Evolutionary conservation across 495 filamentous ascomycete species (phyloP).

Genomic region (Halenospora varia): DNA sequence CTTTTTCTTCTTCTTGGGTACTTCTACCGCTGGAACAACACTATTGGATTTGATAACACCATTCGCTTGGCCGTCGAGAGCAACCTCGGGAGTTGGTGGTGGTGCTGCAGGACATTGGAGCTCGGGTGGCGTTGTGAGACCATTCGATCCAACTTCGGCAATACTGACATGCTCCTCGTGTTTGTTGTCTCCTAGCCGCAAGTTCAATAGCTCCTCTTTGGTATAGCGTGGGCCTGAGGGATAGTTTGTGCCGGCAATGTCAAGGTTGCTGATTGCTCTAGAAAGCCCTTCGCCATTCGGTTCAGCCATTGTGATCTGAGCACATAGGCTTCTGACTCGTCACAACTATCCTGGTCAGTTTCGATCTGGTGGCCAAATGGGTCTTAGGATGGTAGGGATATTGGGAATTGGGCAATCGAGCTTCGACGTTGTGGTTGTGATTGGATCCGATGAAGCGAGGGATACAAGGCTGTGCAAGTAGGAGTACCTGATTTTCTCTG

Average conservation of each 20-base stretch:
- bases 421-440: not conserved
- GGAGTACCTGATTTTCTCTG: not conserved
- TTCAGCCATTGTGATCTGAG: not conserved
- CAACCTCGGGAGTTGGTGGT: too few species aligned
- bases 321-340: not conserved
- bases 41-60: too few species aligned
- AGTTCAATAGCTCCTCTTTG: slow-evolving; percentile 10
- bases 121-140: too few species aligned
- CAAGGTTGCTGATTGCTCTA: slow-evolving; percentile 14
- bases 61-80: too few species aligned
- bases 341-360: not conserved
- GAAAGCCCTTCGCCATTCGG: slow-evolving; percentile 1
- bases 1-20: slow-evolving; percentile 30
- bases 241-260: slow-evolving; percentile 10
- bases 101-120: too few species aligned
- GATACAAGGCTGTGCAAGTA: not conserved
- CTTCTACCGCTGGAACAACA: too few species aligned
- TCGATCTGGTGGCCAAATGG: not conserved
- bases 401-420: not conserved
- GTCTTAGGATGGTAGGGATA: not conserved
- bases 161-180: not conserved
- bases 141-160: too few species aligned
- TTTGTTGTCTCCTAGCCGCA: not conserved
- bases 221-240: slow-evolving; percentile 3
- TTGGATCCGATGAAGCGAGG: not conserved